Base-by-base conservation (phyloP, 1,284 basidiomycete genomes). In the Erythrobasidium hasegawianum region DNA sequence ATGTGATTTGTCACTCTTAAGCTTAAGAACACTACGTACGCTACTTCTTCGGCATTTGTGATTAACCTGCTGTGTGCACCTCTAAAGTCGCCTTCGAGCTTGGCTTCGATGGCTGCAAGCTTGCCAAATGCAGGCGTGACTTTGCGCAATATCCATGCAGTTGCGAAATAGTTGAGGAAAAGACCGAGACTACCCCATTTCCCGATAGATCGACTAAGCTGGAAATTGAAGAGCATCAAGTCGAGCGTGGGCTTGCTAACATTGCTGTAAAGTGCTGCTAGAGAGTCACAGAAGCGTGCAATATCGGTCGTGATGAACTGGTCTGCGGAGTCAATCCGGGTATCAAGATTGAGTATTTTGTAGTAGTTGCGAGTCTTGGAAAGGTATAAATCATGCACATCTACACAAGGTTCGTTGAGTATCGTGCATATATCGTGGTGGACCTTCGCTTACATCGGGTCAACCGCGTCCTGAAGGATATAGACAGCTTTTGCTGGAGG, bases 101-200 rank as follows among this genome's bases (percentile, higher is more conserved):
- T 85, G 0, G 92, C 90, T 76, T 97, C 92, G 3, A 90, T 84
- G 0, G 90, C 90, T 0, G 93, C 91, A 26, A 98, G 83, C 54
- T 88, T 85, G 0, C 94, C 95, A 77, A 98, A 98, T 0, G 93
- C 90, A 0, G 95, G 95, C 0, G 94, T 96, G 14, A 91, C 91
- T 38, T 76, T 86, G 40, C 87, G 83, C 7, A 97, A 79, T 54
- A 97, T 88, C 73, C 84, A 81, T 2, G 89, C 89, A 0, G 94
- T 97, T 26, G 87, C 78, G 67, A 90, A 88, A 76, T 97, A 97
- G 74, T 92, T 94, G 40, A 82, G 80, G 72, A 90, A 88, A 14
- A 97, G 81, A 11, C 93, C 81, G 1, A 86, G 71, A 0, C 90
- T 90, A 0, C 94, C 83, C 41, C 77, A 71, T 2, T 86, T 80